Conservation (phyloP, 768 basidiomycete species). For the Fistulinella prunicolor region DNA sequence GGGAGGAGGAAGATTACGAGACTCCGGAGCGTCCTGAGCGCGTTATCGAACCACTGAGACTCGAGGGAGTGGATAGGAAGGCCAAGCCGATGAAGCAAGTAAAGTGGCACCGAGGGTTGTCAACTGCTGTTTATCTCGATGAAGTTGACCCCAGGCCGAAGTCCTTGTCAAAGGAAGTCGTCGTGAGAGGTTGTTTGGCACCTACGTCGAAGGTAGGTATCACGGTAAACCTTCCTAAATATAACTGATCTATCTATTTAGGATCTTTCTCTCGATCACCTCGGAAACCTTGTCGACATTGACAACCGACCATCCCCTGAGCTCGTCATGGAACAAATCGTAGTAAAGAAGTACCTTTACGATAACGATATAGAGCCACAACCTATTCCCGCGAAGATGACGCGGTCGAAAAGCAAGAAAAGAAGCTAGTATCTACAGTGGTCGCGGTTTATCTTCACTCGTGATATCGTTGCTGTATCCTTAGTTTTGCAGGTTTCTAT, state of each 20-base stretch:
- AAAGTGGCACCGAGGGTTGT: constrained; percentile 74
- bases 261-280: constrained; percentile 60
- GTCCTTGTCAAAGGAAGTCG: constrained; percentile 39
- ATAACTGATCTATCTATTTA: constrained; percentile 27
- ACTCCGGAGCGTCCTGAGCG: constrained; percentile 53
- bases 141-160: constrained; percentile 55
- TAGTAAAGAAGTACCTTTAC: constrained; percentile 78
- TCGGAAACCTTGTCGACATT: constrained; percentile 67
- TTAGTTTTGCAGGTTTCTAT: constrained; percentile 24
- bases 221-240: background rate
- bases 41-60: constrained; percentile 40
- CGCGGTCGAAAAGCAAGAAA: constrained; percentile 57
- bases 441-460: constrained; percentile 14
- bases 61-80: constrained; percentile 32
- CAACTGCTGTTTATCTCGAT: constrained; percentile 58
- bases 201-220: constrained; percentile 61
- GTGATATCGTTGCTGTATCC: constrained; percentile 32
- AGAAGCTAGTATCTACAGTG: constrained; percentile 27
- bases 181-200: constrained; percentile 65
- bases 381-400: constrained; percentile 42
- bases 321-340: constrained; percentile 60
- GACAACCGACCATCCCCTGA: constrained; percentile 51
- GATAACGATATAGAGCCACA: constrained; percentile 58
- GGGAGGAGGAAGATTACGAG: constrained; percentile 79
- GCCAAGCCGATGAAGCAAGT: constrained; percentile 51